Evolutionary conservation across 148 eudicot species (phyloP), one percentile per base, ranked within the genome.

Genomic region (Spergularia marina): DNA sequence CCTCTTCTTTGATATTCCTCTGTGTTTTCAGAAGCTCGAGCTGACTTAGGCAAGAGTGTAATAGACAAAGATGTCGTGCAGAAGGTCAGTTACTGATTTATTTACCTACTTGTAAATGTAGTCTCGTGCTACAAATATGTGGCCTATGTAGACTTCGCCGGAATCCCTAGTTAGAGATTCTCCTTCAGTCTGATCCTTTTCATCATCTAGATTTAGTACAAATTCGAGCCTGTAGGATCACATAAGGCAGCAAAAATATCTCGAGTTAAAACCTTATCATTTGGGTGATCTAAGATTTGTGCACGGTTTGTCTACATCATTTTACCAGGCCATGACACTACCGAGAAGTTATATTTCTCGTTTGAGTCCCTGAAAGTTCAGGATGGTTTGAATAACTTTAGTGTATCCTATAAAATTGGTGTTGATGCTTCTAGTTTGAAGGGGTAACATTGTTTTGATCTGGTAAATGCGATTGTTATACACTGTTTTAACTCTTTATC

Each of bases 21-120:
- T 55, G 53, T 41, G 44, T 65, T 85, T 84, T 65, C 92, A 92
- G 97, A 82, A 78, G 94, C 97, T 49, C 82, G 88, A 73, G 66
- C 61, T 79, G 92, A 92, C 65, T 81, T 88, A 76, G 86, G 82
- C 41, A 90, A 90, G 78, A 82, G 65, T 51, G 83, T 30, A 21
- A 90, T 90, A 55, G 97, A 92, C 64, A 88, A 86, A 83, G 94
- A 92, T 79, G 92, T 88, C 60, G 97, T 90, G 65, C 92, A 87
- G 79, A 87, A 88, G 89, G 97, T 91, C 59, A 77, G 82, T 77
- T 82, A 70, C 80, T 57, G 74, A 69, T 49, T 53, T 47, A 60
- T 49, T 5, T 0, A 23, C 56, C 63, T 10, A 23, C 16, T 66
- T 49, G 8, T 44, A 0, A 44, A 0, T 44, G 49, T 9, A 2